Evolutionary conservation across 176 grass and related monocot species (phyloP).

Genomic region (Tuctoria greenei): DNA sequence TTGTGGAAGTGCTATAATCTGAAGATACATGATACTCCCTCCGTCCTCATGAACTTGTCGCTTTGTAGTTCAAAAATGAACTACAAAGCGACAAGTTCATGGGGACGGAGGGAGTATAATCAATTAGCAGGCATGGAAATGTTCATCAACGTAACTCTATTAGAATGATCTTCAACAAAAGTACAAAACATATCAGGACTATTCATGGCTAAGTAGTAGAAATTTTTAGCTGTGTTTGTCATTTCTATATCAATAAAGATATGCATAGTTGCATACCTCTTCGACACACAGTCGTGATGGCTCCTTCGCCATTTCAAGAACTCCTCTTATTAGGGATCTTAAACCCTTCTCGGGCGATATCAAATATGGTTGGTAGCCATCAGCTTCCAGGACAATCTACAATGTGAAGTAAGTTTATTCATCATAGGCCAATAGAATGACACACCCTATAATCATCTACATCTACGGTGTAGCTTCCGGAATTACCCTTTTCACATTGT

Average conservation of each 20-base stretch:
- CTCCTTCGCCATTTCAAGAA: constrained; percentile 92
- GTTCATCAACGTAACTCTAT: background rate
- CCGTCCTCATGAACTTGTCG: no score
- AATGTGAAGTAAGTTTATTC: constrained; percentile 40
- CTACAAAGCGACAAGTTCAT: no score
- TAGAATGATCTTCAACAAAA: constrained; percentile 27
- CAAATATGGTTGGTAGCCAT: constrained; percentile 96
- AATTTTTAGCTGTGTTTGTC: no score
- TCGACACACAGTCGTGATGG: no score
- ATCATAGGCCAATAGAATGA: constrained; percentile 32
- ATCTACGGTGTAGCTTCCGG: no score
- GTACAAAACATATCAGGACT: constrained; percentile 12
- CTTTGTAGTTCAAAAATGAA: no score
- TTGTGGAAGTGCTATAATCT: background rate
- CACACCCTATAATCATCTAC: constrained; percentile 18
- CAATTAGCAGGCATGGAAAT: constrained; percentile 17
- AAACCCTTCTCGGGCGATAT: constrained; percentile 96
- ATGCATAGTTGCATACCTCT: constrained; percentile 75
- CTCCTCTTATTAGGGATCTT: constrained; percentile 85
- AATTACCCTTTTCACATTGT: no score
- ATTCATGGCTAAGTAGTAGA: background rate
- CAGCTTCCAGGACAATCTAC: constrained; percentile 90
- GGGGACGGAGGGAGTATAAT: no score
- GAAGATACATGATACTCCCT: constrained; percentile 18
- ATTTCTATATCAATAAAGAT: constrained; percentile 13